These are phyloP conservation scores for Cercophora scortea DNA, from an alignment of 495 filamentous ascomycete species.

Conservation along the genomic window DNA sequence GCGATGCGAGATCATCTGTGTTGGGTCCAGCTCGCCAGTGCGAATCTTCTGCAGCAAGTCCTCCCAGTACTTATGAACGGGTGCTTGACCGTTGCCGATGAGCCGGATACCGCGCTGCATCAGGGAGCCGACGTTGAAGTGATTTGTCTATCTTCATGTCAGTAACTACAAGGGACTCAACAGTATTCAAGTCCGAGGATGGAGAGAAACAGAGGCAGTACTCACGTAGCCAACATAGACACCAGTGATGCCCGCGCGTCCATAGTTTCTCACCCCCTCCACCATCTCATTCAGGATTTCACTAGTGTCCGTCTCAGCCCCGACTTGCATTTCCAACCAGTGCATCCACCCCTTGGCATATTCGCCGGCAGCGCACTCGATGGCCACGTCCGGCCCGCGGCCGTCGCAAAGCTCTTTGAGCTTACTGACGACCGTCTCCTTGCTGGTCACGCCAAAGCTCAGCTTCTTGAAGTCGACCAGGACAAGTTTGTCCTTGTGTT, in stretches of 20 bases:
- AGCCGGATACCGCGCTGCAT: slow-evolving; percentile 84
- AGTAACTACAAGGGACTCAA: neutral
- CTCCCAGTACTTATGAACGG: slow-evolving; percentile 79
- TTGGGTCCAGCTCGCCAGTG: slow-evolving; percentile 62
- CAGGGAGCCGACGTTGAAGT: slow-evolving; percentile 76
- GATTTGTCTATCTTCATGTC: slow-evolving; percentile 50
- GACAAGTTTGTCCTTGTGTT: slow-evolving; percentile 30
- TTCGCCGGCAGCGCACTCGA: slow-evolving; percentile 81
- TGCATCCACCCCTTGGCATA: slow-evolving; percentile 79
- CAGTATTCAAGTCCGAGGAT: no score
- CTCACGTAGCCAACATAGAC: slow-evolving; percentile 77
- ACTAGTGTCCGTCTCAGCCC: slow-evolving; percentile 76
- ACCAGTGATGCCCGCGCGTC: slow-evolving; percentile 69
- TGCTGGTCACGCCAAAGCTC: slow-evolving; percentile 36
- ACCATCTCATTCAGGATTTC: slow-evolving; percentile 90
- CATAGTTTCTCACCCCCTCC: slow-evolving; percentile 65
- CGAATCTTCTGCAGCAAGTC: slow-evolving; percentile 63
- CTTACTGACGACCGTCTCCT: slow-evolving; percentile 55
- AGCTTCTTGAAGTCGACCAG: slow-evolving; percentile 40
- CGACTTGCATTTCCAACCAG: slow-evolving; percentile 65
- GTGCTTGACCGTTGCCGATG: slow-evolving; percentile 78
- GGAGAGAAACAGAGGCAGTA: neutral
- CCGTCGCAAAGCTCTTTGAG: slow-evolving; percentile 65
- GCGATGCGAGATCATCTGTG: slow-evolving; percentile 74
- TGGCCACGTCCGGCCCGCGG: slow-evolving; percentile 63